Evolutionary conservation across 345 rosid species (phyloP).

Genomic region (Mangifera indica): DNA sequence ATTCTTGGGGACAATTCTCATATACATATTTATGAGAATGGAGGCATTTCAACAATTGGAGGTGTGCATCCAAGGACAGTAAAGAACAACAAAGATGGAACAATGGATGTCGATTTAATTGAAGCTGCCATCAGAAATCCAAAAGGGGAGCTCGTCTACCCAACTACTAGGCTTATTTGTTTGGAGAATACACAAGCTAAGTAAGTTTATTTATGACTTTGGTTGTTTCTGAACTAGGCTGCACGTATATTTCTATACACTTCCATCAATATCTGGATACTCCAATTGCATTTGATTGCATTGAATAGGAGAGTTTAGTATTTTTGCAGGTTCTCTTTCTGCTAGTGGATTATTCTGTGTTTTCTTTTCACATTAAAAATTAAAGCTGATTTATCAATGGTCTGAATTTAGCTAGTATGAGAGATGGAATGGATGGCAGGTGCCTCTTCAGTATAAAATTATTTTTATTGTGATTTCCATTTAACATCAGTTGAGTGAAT

Average conservation of each 20-base stretch:
- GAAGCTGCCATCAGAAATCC: constrained; percentile 81
- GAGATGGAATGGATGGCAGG: background rate
- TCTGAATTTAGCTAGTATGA: no score
- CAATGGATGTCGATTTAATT: constrained; percentile 66
- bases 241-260: background rate
- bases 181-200: constrained; percentile 90
- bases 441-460: background rate
- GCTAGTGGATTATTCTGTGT: no score
- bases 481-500: background rate
- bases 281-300: background rate
- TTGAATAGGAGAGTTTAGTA: background rate
- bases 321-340: no score
- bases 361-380: background rate
- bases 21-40: constrained; percentile 79
- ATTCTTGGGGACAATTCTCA: constrained; percentile 87
- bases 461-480: background rate
- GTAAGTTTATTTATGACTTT: constrained; percentile 38
- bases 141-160: constrained; percentile 63
- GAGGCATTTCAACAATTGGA: constrained; percentile 81
- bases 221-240: background rate
- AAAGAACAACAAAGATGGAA: constrained; percentile 77
- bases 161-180: constrained; percentile 87
- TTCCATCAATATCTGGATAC: background rate
- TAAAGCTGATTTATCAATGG: background rate
- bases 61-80: constrained; percentile 87